These are phyloP conservation scores for Candida tibetensis DNA, from an alignment of 805 yeast species.

Conservation along the genomic window DNA sequence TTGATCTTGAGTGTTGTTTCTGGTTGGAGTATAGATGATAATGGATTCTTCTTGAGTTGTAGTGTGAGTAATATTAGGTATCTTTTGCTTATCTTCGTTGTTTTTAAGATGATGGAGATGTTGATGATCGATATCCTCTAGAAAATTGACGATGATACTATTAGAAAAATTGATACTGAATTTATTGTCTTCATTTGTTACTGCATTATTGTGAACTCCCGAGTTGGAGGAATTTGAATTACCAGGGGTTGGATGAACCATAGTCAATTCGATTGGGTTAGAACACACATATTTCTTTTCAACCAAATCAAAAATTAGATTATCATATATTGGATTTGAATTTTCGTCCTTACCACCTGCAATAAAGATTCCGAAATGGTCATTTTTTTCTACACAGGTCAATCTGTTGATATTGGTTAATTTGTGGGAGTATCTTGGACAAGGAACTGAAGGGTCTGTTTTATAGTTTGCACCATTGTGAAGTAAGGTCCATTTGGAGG, in stretches of 20 bases:
- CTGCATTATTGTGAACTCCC: conserved; percentile 8
- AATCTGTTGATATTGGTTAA: conserved; percentile 41
- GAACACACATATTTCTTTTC: conserved; percentile 31
- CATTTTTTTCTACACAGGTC: conserved; percentile 32
- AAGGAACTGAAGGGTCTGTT: conserved; percentile 20
- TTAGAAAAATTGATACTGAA: conserved; percentile 31
- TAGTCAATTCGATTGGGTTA: conserved; percentile 16
- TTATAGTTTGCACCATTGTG: conserved; percentile 30
- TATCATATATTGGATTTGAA: conserved; percentile 29
- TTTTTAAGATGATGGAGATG: background rate
- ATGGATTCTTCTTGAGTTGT: conserved; percentile 14
- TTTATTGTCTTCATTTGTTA: conserved; percentile 15
- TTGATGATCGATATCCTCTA: conserved; percentile 21
- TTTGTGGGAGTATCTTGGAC: conserved; percentile 53
- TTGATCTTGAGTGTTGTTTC: conserved; percentile 8
- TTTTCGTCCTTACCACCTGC: conserved; percentile 50
- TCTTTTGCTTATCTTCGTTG: conserved; percentile 2
- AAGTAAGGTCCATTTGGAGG: conserved; percentile 53
- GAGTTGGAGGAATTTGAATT: conserved; percentile 2
- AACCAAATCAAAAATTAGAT: conserved; percentile 46
- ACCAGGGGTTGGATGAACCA: conserved; percentile 8
- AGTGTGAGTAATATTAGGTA: conserved; percentile 2
- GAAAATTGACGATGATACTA: conserved; percentile 33
- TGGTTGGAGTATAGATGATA: conserved; percentile 34
- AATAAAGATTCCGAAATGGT: conserved; percentile 49